Evolutionary conservation across 352 stramenopile species (phyloP).

Genomic region (Pythium apleroticum): DNA sequence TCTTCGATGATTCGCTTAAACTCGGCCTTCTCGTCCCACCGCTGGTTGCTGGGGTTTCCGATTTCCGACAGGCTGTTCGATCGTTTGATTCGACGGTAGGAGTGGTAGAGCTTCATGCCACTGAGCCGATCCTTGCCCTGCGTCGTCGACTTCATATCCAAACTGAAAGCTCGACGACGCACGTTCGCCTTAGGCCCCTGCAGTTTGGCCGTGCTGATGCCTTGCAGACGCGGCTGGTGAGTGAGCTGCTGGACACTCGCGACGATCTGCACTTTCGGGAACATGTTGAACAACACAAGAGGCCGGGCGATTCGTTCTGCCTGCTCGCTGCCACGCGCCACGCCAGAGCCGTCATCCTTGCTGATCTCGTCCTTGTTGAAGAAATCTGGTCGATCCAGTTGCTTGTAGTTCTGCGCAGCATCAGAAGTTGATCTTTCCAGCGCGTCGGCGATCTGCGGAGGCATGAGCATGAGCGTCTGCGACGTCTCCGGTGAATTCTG

Average conservation of each 20-base stretch:
- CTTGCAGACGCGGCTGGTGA: constrained; percentile 64
- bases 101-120: constrained; percentile 32
- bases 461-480: constrained; percentile 77
- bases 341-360: constrained; percentile 37
- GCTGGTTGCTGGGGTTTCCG: constrained; percentile 66
- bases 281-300: constrained; percentile 73
- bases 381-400: constrained; percentile 62
- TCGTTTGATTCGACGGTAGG: constrained; percentile 48
- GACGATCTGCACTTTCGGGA: constrained; percentile 85
- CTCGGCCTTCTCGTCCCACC: constrained; percentile 63
- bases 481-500: constrained; percentile 35
- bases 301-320: constrained; percentile 51
- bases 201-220: constrained; percentile 19
- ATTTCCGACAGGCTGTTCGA: constrained; percentile 68
- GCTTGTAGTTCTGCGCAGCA: constrained; percentile 48
- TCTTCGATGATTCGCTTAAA: constrained; percentile 74
- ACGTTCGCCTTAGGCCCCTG: constrained; percentile 25
- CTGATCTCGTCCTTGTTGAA: constrained; percentile 84
- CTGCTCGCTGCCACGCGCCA: constrained; percentile 46
- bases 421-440: constrained; percentile 65
- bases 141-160: constrained; percentile 37
- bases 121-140: constrained; percentile 36
- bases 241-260: constrained; percentile 74
- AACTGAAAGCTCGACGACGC: constrained; percentile 57
- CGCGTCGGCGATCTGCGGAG: constrained; percentile 65